A percentile compares a stretch with the other conserved stretches of the same genome.
phyloP scores from a whole-genome alignment of 192 early-diverging fungal species.

The Diversispora eburnea region DNA sequence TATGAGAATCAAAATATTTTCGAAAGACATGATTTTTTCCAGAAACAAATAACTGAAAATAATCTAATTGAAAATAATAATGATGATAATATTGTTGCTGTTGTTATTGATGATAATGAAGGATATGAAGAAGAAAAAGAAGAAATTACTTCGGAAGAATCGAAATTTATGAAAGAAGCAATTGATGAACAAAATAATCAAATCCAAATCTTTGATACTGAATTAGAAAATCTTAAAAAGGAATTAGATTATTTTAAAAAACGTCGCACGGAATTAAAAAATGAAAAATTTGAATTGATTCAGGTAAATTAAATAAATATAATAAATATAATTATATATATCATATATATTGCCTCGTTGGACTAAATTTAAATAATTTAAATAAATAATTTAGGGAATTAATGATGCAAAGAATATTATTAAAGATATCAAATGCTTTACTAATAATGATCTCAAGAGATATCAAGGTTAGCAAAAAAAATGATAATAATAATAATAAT shows the following conservation, averaged over 20 bases:
- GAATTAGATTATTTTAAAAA: not conserved
- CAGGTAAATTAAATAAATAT: not conserved
- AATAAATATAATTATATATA: not conserved
- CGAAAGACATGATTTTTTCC: too few relatives aligned
- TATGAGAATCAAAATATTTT: too few relatives aligned
- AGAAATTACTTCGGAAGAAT: not conserved
- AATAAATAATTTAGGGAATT: conserved; percentile 6
- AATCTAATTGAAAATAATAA: not conserved
- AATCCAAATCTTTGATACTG: not conserved
- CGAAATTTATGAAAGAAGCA: not conserved
- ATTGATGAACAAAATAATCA: conserved; percentile 7
- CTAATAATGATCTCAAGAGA: not conserved
- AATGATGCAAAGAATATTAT: not conserved
- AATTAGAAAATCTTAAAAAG: conserved; percentile 3
- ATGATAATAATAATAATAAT: not conserved
- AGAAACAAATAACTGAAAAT: too few relatives aligned
- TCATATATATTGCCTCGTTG: too few relatives aligned
- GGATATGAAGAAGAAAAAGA: not conserved
- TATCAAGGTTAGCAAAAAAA: not conserved
- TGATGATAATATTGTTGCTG: not conserved
- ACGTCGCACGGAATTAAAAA: not conserved
- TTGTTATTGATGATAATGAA: not conserved
- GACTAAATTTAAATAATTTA: not conserved
- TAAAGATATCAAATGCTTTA: conserved; percentile 2
- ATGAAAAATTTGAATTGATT: not conserved